These are phyloP conservation scores for Cryphonectria japonica DNA, from an alignment of 2,329 filamentous ascomycete species.

Conservation along the genomic window DNA sequence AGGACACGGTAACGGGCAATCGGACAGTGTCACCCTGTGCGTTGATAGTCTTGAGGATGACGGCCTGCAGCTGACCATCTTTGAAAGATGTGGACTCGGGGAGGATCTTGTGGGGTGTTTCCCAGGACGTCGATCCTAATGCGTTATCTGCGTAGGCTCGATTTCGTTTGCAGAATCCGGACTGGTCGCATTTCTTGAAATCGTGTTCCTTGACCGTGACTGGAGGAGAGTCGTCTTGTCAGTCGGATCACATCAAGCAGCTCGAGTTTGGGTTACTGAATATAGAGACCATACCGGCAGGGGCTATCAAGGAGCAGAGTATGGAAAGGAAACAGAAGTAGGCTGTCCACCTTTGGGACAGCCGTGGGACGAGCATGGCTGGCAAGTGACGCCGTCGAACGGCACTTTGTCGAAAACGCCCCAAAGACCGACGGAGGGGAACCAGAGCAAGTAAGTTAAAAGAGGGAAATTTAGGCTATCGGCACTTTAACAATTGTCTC, in stretches of 20 bases:
- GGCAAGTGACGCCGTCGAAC: constrained; percentile 22
- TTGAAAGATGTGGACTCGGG: constrained; percentile 74
- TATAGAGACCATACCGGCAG: constrained; percentile 58
- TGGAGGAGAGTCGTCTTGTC: constrained; percentile 41
- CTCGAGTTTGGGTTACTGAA: not conserved
- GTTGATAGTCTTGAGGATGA: constrained; percentile 78
- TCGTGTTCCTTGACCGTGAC: constrained; percentile 91
- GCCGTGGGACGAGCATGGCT: constrained; percentile 32
- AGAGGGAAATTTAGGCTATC: constrained; percentile 28
- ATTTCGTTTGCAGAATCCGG: constrained; percentile 96
- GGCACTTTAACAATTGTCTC: constrained; percentile 30
- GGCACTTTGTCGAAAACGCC: constrained; percentile 19
- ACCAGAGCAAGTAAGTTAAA: not conserved
- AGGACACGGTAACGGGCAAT: constrained; percentile 82
- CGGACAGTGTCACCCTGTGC: constrained; percentile 69
- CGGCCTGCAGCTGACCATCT: constrained; percentile 78
- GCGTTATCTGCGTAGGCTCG: constrained; percentile 84
- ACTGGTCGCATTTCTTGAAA: constrained; percentile 96
- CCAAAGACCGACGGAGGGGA: constrained; percentile 8
- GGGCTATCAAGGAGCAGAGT: constrained; percentile 63
- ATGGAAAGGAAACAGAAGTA: constrained; percentile 63
- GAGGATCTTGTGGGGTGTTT: constrained; percentile 78
- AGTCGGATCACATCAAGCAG: not conserved
- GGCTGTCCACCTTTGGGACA: constrained; percentile 67
- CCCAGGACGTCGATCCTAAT: constrained; percentile 68